Base-by-base conservation (phyloP, 805 yeast genomes). In the Myxozyma geophila region DNA sequence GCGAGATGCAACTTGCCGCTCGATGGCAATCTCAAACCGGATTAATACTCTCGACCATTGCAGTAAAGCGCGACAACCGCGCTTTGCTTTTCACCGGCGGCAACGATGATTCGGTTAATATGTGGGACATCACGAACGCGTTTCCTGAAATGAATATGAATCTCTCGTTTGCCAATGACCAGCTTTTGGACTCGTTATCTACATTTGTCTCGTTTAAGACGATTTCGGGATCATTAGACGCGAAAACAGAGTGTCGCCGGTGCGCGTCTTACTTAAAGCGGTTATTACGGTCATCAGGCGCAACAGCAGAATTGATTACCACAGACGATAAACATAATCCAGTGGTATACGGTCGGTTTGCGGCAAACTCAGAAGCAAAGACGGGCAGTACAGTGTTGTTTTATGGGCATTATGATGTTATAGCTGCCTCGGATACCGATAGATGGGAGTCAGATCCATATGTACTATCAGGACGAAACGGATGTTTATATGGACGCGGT, bases 371-470 rank as follows among this genome's bases (percentile, higher is more conserved):
- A 10, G 52, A 62, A 57, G 40, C 36, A 7, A 51, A 15, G 23
- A 44, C 59, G 35, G 67, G 60, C 19, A 71, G 71, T 36, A 76
- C 85, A 89, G 58, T 58, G 60, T 74, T 93, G 54, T 93, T 96
- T 88, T 93, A 93, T 75, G 98, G 97, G 0, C 99, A 93, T 79
- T 93, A 95, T 73, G 99, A 93, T 76, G 97, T 93, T 35, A 91
- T 93, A 47, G 89, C 88, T 63, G 96, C 96, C 0, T 83, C 84
- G 40, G 81, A 81, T 56, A 77, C 79, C 23, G 80, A 79, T 6
- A 80, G 80, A 37, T 93, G 98, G 98, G 74, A 79, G 8, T 83
- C 95, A 0, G 87, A 88, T 66, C 98, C 98, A 0, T 95, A 88
- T 73, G 76, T 77, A 23, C 74, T 95, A 73, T 83, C 88, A 0